These are phyloP conservation scores for Rutstroemia sydowiana DNA, from an alignment of 2,329 filamentous ascomycete species.

Conservation along the genomic window DNA sequence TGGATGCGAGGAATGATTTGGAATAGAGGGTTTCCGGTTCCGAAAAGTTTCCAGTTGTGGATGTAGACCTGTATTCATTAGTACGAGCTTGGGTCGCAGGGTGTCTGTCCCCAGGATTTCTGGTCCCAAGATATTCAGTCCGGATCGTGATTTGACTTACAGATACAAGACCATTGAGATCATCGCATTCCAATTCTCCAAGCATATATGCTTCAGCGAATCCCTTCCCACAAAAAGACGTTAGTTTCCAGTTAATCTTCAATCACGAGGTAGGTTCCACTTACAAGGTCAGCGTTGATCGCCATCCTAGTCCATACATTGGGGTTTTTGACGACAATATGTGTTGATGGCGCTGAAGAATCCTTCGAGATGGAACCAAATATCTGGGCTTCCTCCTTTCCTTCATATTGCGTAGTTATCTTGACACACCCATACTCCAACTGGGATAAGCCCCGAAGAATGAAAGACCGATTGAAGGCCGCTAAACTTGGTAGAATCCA, in stretches of 20 bases:
- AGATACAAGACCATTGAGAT: slow-evolving; percentile 39
- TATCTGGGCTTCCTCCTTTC: background rate
- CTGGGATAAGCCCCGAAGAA: background rate
- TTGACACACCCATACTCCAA: slow-evolving; percentile 5
- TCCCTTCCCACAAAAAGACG: no score
- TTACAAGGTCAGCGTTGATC: slow-evolving; percentile 1
- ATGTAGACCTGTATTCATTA: slow-evolving; percentile 9
- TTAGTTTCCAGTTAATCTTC: no score
- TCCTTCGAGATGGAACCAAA: background rate
- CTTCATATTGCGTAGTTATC: background rate
- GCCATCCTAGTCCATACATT: slow-evolving; percentile 3
- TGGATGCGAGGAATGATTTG: slow-evolving; percentile 3
- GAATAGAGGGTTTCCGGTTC: background rate
- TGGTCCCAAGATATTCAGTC: no score
- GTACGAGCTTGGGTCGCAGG: no score
- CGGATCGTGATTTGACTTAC: background rate
- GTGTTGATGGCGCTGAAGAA: background rate
- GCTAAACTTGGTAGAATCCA: background rate
- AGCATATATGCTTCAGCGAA: slow-evolving; percentile 52
- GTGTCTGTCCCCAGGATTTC: no score
- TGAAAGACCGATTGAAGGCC: background rate
- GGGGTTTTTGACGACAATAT: background rate
- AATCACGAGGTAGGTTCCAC: background rate
- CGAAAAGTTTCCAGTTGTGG: background rate
- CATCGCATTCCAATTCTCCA: slow-evolving; percentile 55